Evolutionary conservation across 192 early-diverging fungal genomes (phyloP).

Genomic region (Mortierella hygrophila): DNA sequence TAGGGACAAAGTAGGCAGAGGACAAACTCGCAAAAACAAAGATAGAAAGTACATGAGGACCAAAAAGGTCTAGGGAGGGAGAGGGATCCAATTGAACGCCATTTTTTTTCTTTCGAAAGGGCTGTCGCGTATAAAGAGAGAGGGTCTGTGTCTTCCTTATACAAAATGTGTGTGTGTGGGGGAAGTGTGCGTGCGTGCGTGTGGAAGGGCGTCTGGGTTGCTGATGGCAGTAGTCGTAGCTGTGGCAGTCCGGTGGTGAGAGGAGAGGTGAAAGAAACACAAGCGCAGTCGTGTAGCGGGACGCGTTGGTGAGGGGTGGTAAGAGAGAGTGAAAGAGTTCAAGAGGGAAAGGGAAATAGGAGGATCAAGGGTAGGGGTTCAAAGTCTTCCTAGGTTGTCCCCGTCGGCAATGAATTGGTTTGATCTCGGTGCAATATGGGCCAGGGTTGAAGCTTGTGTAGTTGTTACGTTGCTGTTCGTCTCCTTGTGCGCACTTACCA

Average conservation of each 20-base stretch:
- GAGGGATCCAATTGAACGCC: not conserved
- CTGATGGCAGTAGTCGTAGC: not conserved
- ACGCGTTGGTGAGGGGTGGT: not conserved
- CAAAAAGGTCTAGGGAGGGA: no score
- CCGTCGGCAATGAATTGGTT: not conserved
- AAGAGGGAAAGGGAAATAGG: not conserved
- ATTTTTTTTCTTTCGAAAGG: not conserved
- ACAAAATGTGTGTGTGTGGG: not conserved
- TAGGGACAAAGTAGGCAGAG: not conserved
- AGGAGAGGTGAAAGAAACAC: not conserved
- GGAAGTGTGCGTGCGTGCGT: no score
- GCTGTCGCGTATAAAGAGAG: not conserved
- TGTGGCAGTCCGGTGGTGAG: not conserved
- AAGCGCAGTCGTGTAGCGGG: not conserved
- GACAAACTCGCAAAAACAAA: not conserved
- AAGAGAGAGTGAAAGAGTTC: no score
- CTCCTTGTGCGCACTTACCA: conserved; percentile 17
- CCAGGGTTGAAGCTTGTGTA: not conserved
- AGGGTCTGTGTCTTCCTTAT: not conserved
- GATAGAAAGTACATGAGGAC: no score
- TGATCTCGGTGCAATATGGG: not conserved
- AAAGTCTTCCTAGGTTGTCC: not conserved
- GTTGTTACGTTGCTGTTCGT: not conserved
- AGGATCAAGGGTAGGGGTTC: conserved; percentile 1
- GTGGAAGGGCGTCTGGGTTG: not conserved